Conservation (phyloP, 2,329 filamentous ascomycete species). For the Microcera coccophila region DNA sequence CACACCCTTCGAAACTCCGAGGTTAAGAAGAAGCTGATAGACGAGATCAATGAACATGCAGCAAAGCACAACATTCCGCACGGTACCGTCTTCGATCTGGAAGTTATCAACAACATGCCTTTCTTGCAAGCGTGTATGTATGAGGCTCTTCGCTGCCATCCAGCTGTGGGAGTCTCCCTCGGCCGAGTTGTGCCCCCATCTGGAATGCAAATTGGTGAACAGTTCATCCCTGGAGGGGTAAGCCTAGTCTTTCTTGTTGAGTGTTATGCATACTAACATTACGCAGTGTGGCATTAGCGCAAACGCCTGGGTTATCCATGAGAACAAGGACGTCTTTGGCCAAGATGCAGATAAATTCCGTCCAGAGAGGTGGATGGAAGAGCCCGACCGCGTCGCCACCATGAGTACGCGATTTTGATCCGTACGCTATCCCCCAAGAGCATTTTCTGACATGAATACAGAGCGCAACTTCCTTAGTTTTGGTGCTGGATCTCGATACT, state of each 20-base stretch:
- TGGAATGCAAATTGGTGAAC: constrained; percentile 59
- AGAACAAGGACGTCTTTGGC: constrained; percentile 63
- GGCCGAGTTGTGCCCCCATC: constrained; percentile 66
- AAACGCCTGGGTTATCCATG: constrained; percentile 75
- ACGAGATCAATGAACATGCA: constrained; percentile 65
- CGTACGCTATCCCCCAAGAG: constrained; percentile 30
- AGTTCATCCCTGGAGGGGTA: constrained; percentile 61
- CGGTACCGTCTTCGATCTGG: too few relatives aligned
- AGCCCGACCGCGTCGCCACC: too few relatives aligned
- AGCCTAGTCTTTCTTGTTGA: constrained; percentile 68
- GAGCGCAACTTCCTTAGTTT: too few relatives aligned
- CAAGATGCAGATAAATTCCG: constrained; percentile 60
- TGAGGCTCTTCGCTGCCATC: constrained; percentile 71
- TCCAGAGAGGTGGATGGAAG: constrained; percentile 62
- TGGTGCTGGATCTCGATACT: too few relatives aligned
- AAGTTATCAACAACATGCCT: constrained; percentile 62
- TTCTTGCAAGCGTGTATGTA: constrained; percentile 76
- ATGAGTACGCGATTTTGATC: too few relatives aligned
- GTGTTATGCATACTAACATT: too few relatives aligned
- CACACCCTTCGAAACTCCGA: constrained; percentile 70
- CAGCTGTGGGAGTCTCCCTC: constrained; percentile 65
- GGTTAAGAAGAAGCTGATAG: constrained; percentile 46
- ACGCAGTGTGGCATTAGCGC: too few relatives aligned
- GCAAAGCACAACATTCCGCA: too few relatives aligned
- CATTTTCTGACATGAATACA: too few relatives aligned